These are phyloP conservation scores for Nevesoporus exiguus DNA, from an alignment of 768 basidiomycete genomes.

Conservation along the genomic window DNA sequence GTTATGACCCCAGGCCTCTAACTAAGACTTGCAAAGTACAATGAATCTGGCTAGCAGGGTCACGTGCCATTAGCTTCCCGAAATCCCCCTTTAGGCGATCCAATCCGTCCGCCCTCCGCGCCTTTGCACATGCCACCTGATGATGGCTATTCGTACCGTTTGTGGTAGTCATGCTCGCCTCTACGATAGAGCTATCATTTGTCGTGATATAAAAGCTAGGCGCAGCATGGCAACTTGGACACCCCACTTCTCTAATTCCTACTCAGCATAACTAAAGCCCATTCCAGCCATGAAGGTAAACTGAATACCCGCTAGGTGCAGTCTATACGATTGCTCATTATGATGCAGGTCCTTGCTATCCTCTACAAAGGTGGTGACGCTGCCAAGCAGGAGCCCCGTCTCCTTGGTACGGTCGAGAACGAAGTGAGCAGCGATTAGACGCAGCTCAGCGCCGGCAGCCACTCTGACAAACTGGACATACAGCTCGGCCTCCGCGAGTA, in stretches of 20 bases:
- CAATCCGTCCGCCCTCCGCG: not conserved
- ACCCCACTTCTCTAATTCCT: conserved; percentile 6
- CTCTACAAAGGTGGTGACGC: conserved; percentile 67
- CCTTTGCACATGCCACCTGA: not conserved
- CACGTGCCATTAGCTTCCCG: conserved; percentile 8
- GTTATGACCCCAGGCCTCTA: no score
- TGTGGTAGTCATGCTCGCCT: not conserved
- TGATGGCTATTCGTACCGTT: not conserved
- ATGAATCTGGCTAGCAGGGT: conserved; percentile 3
- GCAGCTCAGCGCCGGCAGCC: not conserved
- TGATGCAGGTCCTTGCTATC: conserved; percentile 61
- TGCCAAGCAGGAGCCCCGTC: conserved; percentile 66
- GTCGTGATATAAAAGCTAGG: conserved; percentile 19
- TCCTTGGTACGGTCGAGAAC: conserved; percentile 80
- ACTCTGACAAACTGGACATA: not conserved
- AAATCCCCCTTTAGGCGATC: not conserved
- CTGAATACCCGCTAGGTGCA: not conserved
- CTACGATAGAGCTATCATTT: not conserved
- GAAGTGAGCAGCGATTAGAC: conserved; percentile 39
- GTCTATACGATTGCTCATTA: not conserved
- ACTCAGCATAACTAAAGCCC: conserved; percentile 2
- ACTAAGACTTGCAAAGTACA: not conserved
- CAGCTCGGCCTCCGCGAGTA: conserved; percentile 73
- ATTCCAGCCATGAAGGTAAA: conserved; percentile 42
- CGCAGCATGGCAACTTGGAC: not conserved